Percentiles rank a stretch among this genome's conserved stretches.
phyloP scores from a whole-genome alignment of 495 filamentous ascomycete genomes.

The Recurvomyces mirabilis region DNA sequence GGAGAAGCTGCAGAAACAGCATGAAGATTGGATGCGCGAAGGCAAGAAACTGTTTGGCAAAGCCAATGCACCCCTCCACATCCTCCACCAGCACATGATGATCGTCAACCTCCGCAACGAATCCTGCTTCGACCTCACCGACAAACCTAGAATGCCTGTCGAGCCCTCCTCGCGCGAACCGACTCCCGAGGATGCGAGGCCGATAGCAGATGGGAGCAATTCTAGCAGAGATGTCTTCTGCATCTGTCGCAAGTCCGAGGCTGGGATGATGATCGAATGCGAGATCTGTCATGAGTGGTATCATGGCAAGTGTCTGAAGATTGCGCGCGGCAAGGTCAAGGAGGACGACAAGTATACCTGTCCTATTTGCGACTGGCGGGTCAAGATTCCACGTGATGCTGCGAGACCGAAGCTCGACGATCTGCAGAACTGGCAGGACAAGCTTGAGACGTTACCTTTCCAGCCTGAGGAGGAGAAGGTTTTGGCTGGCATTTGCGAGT shows the following conservation, averaged over 20 bases:
- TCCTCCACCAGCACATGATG: conserved; percentile 86
- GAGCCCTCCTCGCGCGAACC: conserved; percentile 84
- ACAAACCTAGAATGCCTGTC: conserved; percentile 78
- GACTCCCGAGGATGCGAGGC: conserved; percentile 54
- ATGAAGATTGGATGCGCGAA: conserved; percentile 98
- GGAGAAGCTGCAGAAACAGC: conserved; percentile 86
- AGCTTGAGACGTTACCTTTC: conserved; percentile 75
- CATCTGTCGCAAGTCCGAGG: conserved; percentile 85
- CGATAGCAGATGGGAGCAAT: conserved; percentile 34
- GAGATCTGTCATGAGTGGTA: conserved; percentile 99
- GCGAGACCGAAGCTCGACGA: conserved; percentile 93
- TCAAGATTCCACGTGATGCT: conserved; percentile 97
- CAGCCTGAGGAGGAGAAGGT: conserved; percentile 90
- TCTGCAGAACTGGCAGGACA: conserved; percentile 73
- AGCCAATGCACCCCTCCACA: conserved; percentile 92
- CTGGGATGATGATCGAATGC: conserved; percentile 99
- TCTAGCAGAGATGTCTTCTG: conserved; percentile 79
- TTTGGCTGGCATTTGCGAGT: conserved; percentile 70
- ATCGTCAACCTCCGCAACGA: conserved; percentile 79
- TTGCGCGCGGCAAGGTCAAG: conserved; percentile 92
- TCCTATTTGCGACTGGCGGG: conserved; percentile 93
- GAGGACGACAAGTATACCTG: conserved; percentile 98
- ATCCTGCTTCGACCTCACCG: conserved; percentile 85
- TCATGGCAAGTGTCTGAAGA: conserved; percentile 96
- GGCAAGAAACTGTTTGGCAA: conserved; percentile 99